phyloP scores from a whole-genome alignment of 139 green algal species.

The Astrephomene gubernaculifera region DNA sequence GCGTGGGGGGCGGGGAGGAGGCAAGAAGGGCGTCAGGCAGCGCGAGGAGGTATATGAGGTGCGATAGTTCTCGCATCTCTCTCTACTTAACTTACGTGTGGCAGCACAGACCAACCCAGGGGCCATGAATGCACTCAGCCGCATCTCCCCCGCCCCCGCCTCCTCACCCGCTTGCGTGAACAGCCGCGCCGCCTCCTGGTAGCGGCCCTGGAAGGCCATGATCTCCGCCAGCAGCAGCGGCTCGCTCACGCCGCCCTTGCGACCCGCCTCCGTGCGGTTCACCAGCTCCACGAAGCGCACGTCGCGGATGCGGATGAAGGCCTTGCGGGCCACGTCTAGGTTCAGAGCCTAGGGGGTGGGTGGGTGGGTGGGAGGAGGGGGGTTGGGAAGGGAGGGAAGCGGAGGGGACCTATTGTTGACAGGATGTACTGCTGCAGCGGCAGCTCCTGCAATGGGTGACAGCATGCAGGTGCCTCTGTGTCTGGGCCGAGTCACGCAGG shows the following conservation, averaged over 20 bases:
- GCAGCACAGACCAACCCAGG: no score
- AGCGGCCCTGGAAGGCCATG: conserved; percentile 77
- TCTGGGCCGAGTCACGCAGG: no score
- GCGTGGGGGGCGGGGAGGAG: no score
- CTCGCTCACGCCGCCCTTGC: conserved; percentile 47
- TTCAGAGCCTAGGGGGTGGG: conserved; percentile 54
- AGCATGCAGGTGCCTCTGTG: no score
- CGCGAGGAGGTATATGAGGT: no score
- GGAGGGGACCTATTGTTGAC: no score
- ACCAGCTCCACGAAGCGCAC: conserved; percentile 79
- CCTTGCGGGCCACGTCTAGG: conserved; percentile 79
- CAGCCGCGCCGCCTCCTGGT: conserved; percentile 77
- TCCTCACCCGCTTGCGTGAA: conserved; percentile 64
- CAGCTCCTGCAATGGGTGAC: no score
- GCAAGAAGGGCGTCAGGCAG: neutral
- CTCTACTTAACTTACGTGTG: no score
- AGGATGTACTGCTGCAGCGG: no score
- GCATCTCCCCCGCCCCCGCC: neutral
- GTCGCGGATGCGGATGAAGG: conserved; percentile 83
- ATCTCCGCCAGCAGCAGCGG: conserved; percentile 76
- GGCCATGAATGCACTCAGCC: no score
- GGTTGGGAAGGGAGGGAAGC: neutral
- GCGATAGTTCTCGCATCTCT: no score
- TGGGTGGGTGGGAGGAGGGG: neutral
- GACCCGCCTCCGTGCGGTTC: conserved; percentile 65